Base-by-base conservation (phyloP, 257 asterid species). In the Capsicum rhomboideum region DNA sequence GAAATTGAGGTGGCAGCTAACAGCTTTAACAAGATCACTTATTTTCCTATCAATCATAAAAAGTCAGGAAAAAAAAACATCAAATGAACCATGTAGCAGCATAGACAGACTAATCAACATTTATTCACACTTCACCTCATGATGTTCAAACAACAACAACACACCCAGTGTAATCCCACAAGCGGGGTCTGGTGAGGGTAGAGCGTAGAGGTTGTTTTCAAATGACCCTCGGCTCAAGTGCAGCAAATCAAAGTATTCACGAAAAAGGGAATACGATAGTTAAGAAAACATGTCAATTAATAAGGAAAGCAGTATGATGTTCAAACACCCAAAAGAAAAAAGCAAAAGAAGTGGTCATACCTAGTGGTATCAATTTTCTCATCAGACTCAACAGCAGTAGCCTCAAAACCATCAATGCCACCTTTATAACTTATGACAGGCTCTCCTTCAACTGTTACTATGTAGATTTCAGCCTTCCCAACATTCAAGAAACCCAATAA, bases 391-490 rank as follows among this genome's bases (percentile, higher is more conserved):
- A 90, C 91, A 28, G 99, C 98, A 86, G 98, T 97, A 69, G 98
- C 98, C 88, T 95, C 99, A 82, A 92, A 97, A 52, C 99, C 99
- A 85, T 82, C 71, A 82, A 93, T 89, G 55, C 97, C 99, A 21
- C 99, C 99, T 84, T 71, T 88, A 81, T 97, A 97, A 88, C 97
- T 95, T 85, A 93, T 86, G 66, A 97, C 98, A 29, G 99, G 98
- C 88, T 97, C 99, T 56, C 98, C 99, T 88, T 97, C 99, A 81
- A 97, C 67, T 10, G 91, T 95, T 66, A 93, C 98, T 12, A 97
- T 93, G 88, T 92, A 97, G 74, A 97, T 85, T 84, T 97, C 99
- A 23, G 97, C 92, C 80, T 85, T 88, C 67, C 91, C 97, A 16
- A 75, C 68, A 83, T 86, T 64, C 69, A 91, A 56, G 82, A 88